Conservation (phyloP, 2,329 filamentous ascomycete species). For the Diaporthe sp. region DNA sequence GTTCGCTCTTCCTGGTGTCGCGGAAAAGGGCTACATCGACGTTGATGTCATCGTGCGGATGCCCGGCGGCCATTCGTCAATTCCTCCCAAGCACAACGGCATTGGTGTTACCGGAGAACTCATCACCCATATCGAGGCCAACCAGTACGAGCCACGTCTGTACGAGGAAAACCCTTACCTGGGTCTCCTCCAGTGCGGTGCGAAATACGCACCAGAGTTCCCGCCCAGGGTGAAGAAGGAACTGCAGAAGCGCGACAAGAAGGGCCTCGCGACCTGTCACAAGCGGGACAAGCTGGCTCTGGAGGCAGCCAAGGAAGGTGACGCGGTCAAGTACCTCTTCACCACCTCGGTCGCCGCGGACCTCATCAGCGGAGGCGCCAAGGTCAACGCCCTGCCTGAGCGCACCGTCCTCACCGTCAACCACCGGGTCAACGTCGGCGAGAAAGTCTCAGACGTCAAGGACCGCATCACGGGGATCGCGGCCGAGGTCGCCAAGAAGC, state of each 20-base stretch:
- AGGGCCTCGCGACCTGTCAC: constrained; percentile 45
- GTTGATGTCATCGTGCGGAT: constrained; percentile 69
- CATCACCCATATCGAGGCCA: constrained; percentile 60
- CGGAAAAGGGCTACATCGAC: constrained; percentile 73
- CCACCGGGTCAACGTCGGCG: constrained; percentile 70
- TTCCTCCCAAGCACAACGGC: constrained; percentile 67
- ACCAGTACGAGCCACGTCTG: constrained; percentile 59
- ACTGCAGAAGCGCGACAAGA: constrained; percentile 49
- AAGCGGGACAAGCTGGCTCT: constrained; percentile 58
- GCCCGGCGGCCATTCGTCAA: constrained; percentile 72
- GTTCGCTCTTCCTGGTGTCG: constrained; percentile 70
- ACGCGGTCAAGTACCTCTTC: constrained; percentile 64
- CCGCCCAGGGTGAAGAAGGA: constrained; percentile 59
- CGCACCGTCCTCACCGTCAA: constrained; percentile 70
- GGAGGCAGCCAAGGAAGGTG: constrained; percentile 59
- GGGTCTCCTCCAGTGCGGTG: constrained; percentile 55
- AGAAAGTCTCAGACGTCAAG: constrained; percentile 65
- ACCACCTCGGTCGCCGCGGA: constrained; percentile 75
- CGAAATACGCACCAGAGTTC: constrained; percentile 59
- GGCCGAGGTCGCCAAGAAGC: constrained; percentile 63
- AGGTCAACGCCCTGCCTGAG: constrained; percentile 78
- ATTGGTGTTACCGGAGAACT: constrained; percentile 64
- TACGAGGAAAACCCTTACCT: constrained; percentile 59
- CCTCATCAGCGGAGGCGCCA: constrained; percentile 73
- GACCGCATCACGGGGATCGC: constrained; percentile 64